These are phyloP conservation scores for Phytopythium ostracodes DNA, from an alignment of 352 stramenopile species.

Conservation along the genomic window DNA sequence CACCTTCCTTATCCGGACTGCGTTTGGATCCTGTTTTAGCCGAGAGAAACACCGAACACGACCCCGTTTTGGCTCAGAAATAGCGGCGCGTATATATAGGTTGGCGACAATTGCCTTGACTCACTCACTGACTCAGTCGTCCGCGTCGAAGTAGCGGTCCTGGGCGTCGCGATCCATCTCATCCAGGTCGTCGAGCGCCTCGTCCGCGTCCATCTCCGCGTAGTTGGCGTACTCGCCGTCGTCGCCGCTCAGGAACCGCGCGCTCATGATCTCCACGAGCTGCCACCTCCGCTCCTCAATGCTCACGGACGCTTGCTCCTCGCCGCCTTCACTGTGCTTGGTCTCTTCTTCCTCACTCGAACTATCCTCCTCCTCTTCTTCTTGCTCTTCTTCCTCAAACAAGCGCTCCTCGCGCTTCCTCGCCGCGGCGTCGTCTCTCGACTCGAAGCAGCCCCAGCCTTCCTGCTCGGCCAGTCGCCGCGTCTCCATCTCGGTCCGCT, in stretches of 20 bases:
- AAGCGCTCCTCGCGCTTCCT: slow-evolving; percentile 23
- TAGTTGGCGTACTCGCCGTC: slow-evolving; percentile 69
- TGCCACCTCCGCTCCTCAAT: slow-evolving; percentile 45
- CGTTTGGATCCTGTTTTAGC: background rate
- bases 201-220: slow-evolving; percentile 52
- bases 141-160: slow-evolving; percentile 66
- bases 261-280: slow-evolving; percentile 72
- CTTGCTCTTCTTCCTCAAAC: slow-evolving; percentile 27
- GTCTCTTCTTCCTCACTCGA: slow-evolving; percentile 30
- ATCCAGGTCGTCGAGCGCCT: slow-evolving; percentile 56
- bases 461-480: slow-evolving; percentile 57
- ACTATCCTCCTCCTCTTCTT: slow-evolving; percentile 38
- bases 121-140: slow-evolving; percentile 10
- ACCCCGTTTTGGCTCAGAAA: background rate
- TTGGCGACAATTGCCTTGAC: background rate
- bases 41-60: background rate
- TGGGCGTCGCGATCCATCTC: slow-evolving; percentile 75
- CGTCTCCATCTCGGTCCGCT: slow-evolving; percentile 65
- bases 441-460: slow-evolving; percentile 42
- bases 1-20: no score
- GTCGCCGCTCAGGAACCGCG: slow-evolving; percentile 60
- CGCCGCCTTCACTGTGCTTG: slow-evolving; percentile 22
- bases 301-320: slow-evolving; percentile 5
- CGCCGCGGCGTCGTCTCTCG: slow-evolving; percentile 35
- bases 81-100: background rate